Percentiles rank a stretch among this genome's conserved stretches.
phyloP scores from a whole-genome alignment of 2,329 filamentous ascomycete species.

The Trichoderma atroviride region DNA sequence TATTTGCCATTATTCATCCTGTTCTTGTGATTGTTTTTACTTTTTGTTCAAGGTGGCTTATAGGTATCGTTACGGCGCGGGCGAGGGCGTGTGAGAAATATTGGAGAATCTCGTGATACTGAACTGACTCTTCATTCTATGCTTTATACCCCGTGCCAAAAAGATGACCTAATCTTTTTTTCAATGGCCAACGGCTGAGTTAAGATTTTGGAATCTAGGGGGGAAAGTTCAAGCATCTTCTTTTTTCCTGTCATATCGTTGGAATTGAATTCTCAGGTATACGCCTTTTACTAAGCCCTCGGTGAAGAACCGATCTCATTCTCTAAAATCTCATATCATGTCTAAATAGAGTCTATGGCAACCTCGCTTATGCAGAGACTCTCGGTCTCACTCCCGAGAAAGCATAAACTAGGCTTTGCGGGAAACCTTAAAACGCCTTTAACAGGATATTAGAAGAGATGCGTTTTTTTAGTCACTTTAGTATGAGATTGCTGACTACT shows the following conservation, averaged over 20 bases:
- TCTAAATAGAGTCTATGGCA: neutral
- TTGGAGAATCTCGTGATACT: neutral
- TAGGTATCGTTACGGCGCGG: neutral
- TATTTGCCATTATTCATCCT: neutral
- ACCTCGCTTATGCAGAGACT: neutral
- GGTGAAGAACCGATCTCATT: neutral
- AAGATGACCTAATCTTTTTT: neutral
- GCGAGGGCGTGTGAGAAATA: neutral
- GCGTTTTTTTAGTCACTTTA: neutral
- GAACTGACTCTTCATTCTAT: neutral
- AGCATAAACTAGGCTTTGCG: neutral
- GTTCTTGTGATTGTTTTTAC: neutral
- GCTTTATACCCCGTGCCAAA: neutral
- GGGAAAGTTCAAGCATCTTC: neutral
- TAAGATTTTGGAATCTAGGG: neutral
- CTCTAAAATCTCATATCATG: neutral
- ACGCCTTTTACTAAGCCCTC: neutral
- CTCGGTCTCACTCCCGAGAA: neutral
- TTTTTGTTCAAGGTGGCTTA: neutral
- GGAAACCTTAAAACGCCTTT: neutral
- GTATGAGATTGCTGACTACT: neutral
- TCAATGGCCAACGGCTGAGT: neutral
- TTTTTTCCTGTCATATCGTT: too few relatives aligned
- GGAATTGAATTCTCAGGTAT: neutral
- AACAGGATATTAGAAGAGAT: neutral